Base-by-base conservation (phyloP, 352 stramenopile species). In the Globisporangium emineosum region DNA sequence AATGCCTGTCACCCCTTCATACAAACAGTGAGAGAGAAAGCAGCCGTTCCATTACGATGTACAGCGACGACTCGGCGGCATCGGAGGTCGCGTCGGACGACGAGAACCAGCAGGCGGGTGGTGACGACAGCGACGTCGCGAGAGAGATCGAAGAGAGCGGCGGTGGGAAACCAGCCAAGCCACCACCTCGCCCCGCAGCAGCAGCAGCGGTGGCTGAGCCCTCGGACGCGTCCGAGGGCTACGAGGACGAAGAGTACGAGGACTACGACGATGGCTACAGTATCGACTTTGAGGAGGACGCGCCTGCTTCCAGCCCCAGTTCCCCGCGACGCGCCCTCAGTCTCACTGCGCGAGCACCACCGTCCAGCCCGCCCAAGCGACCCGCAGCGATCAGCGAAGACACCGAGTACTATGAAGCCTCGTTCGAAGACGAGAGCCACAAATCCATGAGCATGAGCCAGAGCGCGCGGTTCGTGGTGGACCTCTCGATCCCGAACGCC, bases 361-460 rank as follows among this genome's bases (percentile, higher is more conserved):
- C 52, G 8, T 19, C 42, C 7, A 67, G 62, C 37, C 43, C 62
- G 5, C 1, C 32, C 12, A 60, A 59, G 13, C 54, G 43, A 40
- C 55, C 64, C 32, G 59, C 58, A 7, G 55, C 45, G 42, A 72
- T 76, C 21, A 61, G 58, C 30, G 76, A 79, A 27, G 72, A 76
- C 27, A 64, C 71, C 52, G 77, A 84, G 64, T 87, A 90, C 73
- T 68, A 72, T 25, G 77, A 86, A 62, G 73, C 68, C 35, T 93
- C 85, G 29, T 91, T 93, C 42, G 85, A 91, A 59, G 72, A 85
- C n/a, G 82, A 93, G 60, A 90, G 77, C 43, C 77, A 71, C 8
- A 66, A 60, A 32, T 84, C 71, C n/a, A 63, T 64, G 37, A 89
- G 76, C 53, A 27, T 55, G 19, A 76, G 61, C 32, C 45, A 71